phyloP scores from a whole-genome alignment of 2,329 filamentous ascomycete genomes.

The Cordyceps pruinosa region DNA sequence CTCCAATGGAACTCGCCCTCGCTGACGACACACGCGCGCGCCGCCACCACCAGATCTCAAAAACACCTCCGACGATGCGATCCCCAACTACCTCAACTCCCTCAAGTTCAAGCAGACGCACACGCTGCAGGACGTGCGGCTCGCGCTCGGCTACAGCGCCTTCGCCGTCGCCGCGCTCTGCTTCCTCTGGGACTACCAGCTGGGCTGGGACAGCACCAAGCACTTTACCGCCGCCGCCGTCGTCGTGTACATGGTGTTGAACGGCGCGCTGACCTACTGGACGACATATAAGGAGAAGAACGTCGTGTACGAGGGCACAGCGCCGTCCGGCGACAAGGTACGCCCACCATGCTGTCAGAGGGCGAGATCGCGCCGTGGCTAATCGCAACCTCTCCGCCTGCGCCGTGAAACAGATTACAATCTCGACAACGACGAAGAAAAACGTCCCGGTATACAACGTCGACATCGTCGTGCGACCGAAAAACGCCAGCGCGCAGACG shows the following conservation, averaged over 20 bases:
- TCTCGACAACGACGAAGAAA: slow-evolving; percentile 69
- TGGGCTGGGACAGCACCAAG: slow-evolving; percentile 84
- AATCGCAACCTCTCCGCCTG: no score
- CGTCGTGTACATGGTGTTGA: slow-evolving; percentile 69
- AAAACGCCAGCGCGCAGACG: slow-evolving; percentile 31
- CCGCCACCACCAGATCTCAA: slow-evolving; percentile 65
- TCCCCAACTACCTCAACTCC: slow-evolving; percentile 86
- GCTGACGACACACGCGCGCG: neutral
- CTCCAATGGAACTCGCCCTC: neutral
- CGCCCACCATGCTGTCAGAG: slow-evolving; percentile 14
- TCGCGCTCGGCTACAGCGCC: slow-evolving; percentile 74
- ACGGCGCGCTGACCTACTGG: slow-evolving; percentile 75
- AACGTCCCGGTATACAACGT: slow-evolving; percentile 76
- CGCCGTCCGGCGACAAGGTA: slow-evolving; percentile 61
- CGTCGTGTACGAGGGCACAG: slow-evolving; percentile 68
- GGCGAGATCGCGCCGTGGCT: neutral
- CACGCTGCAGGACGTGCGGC: slow-evolving; percentile 71
- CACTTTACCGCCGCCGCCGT: slow-evolving; percentile 75
- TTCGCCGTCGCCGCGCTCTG: slow-evolving; percentile 74
- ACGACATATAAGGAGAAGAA: slow-evolving; percentile 76
- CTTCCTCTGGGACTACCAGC: slow-evolving; percentile 86
- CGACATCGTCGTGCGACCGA: slow-evolving; percentile 47
- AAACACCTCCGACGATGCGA: slow-evolving; percentile 90
- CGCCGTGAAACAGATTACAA: slow-evolving; percentile 58
- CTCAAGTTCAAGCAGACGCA: slow-evolving; percentile 81